Percentiles rank a stretch among this genome's conserved stretches.
phyloP scores from a whole-genome alignment of 192 early-diverging fungal species.

The Backusella westeae region DNA sequence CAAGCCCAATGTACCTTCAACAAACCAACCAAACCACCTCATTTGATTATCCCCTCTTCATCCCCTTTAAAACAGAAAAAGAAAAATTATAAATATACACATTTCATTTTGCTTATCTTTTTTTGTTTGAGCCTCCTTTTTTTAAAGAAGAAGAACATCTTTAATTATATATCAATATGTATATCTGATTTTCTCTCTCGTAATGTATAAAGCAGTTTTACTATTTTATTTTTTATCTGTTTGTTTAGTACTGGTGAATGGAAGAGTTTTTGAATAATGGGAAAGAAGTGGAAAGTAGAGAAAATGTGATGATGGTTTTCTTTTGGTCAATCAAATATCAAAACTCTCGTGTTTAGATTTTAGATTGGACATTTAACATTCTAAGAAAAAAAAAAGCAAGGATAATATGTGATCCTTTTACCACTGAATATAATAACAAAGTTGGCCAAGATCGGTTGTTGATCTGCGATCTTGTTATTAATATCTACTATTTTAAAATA shows the following conservation, averaged over 20 bases:
- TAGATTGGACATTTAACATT: neutral
- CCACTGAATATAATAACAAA: neutral
- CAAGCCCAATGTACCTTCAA: neutral
- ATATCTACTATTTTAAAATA: neutral
- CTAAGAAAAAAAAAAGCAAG: neutral
- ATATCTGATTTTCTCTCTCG: neutral
- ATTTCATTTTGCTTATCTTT: conserved; percentile 5
- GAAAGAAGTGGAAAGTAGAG: neutral
- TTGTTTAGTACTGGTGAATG: neutral
- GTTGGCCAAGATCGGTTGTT: neutral
- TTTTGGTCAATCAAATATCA: neutral
- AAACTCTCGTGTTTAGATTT: neutral
- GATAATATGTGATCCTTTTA: neutral
- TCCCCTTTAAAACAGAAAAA: conserved; percentile 3
- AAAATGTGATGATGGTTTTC: neutral
- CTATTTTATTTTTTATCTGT: neutral
- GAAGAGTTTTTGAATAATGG: neutral
- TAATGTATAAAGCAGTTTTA: neutral
- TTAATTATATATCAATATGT: neutral
- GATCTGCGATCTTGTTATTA: neutral
- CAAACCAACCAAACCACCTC: neutral
- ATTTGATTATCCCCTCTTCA: neutral
- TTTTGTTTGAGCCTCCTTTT: neutral
- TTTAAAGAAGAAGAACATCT: neutral
- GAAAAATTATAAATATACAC: neutral